phyloP scores from a whole-genome alignment of 2,329 filamentous ascomycete genomes.

The Aspergillus pseudoglaucus region DNA sequence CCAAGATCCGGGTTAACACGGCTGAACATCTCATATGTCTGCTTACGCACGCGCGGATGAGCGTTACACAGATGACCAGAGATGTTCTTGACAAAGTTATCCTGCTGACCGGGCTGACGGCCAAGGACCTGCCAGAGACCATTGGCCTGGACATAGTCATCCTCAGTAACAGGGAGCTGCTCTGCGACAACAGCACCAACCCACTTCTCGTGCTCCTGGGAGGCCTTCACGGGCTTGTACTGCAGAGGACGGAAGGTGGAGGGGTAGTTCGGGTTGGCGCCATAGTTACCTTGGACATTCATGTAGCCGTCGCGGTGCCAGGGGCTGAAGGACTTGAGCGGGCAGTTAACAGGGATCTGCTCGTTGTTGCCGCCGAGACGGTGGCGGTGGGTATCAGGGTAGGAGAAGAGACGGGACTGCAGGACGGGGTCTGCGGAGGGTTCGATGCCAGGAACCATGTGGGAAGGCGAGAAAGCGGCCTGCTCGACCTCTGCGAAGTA shows the following conservation, averaged over 20 bases:
- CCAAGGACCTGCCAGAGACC: constrained; percentile 40
- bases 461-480: constrained; percentile 61
- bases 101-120: constrained; percentile 50
- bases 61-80: constrained; percentile 51
- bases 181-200: constrained; percentile 32
- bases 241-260: constrained; percentile 33
- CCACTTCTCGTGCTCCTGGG: constrained; percentile 42
- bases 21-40: constrained; percentile 57
- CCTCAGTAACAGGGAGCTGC: constrained; percentile 37
- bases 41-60: constrained; percentile 48
- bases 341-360: constrained; percentile 57
- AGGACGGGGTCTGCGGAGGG: constrained; percentile 64
- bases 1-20: constrained; percentile 52
- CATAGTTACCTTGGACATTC: constrained; percentile 61
- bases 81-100: constrained; percentile 56
- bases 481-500: constrained; percentile 69
- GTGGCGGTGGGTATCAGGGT: constrained; percentile 61
- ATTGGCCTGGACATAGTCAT: constrained; percentile 41
- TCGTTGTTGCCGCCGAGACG: constrained; percentile 59
- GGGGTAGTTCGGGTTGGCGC: constrained; percentile 51
- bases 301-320: constrained; percentile 69
- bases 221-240: constrained; percentile 35
- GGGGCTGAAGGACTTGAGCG: constrained; percentile 50
- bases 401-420: constrained; percentile 64
- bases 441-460: constrained; percentile 62